Evolutionary conservation across 2,329 filamentous ascomycete genomes (phyloP).

Genomic region (Cadophora gregata): DNA sequence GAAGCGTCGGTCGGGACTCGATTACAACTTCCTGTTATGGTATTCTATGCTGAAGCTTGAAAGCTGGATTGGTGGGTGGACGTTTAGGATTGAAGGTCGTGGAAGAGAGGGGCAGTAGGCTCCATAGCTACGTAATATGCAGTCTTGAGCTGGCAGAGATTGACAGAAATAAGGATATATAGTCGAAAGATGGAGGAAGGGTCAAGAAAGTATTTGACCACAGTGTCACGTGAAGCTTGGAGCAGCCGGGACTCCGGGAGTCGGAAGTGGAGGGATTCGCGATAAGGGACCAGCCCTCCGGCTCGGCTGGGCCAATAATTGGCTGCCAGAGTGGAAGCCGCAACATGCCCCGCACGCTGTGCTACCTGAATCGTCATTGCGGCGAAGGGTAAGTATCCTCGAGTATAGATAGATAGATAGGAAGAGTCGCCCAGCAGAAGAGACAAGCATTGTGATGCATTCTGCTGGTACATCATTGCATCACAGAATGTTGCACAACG

Average conservation of each 20-base stretch:
- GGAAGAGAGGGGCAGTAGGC: not conserved
- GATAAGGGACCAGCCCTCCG: constrained; percentile 26
- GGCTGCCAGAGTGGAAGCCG: constrained; percentile 10
- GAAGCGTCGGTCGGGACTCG: too few species aligned
- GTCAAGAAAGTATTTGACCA: not conserved
- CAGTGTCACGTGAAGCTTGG: constrained; percentile 1
- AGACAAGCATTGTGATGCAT: not conserved
- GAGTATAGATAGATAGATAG: not conserved
- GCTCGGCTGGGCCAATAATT: constrained; percentile 10
- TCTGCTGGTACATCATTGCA: not conserved
- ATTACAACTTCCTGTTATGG: too few species aligned
- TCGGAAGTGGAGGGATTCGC: constrained; percentile 4
- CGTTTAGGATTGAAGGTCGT: not conserved
- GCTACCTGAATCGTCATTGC: constrained; percentile 24
- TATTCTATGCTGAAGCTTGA: too few species aligned
- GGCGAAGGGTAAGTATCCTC: constrained; percentile 6
- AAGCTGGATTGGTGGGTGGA: constrained; percentile 1
- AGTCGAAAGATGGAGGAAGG: not conserved
- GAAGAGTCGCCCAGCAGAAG: not conserved
- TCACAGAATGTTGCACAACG: not conserved
- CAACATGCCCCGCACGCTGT: constrained; percentile 3
- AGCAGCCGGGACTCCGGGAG: not conserved
- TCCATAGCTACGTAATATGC: not conserved
- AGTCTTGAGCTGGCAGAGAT: not conserved
- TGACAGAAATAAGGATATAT: not conserved